These are phyloP conservation scores for Ceratocystis cubensis DNA, from an alignment of 2,329 filamentous ascomycete species.

Conservation along the genomic window DNA sequence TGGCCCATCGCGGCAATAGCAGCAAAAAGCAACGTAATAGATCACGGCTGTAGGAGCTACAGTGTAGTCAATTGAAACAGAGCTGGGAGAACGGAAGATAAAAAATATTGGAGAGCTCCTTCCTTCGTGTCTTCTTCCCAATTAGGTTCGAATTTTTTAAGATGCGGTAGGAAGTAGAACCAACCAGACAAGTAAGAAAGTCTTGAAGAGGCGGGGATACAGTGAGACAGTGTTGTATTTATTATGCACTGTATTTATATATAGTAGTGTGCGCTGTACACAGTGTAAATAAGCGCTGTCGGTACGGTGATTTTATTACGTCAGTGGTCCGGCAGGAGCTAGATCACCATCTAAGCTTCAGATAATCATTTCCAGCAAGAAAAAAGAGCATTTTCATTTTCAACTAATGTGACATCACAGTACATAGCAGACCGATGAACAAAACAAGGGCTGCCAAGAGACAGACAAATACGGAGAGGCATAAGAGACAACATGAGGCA, in stretches of 20 bases:
- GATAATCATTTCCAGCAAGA: background rate
- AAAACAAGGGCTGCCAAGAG: background rate
- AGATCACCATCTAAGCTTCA: background rate
- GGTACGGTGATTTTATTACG: background rate
- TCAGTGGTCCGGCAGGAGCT: background rate
- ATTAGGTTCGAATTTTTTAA: too few species aligned
- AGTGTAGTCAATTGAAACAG: too few species aligned
- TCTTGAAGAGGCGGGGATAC: background rate
- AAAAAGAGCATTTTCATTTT: background rate
- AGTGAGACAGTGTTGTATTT: background rate
- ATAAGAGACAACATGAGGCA: background rate
- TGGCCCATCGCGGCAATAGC: slow-evolving; percentile 11
- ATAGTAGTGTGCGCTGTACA: background rate
- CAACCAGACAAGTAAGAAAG: too few species aligned
- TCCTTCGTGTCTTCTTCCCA: too few species aligned
- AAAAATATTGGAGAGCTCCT: too few species aligned
- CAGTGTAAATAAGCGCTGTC: background rate
- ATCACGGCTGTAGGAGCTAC: too few species aligned
- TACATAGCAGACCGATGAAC: too few species aligned
- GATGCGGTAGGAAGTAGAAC: too few species aligned
- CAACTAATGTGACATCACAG: too few species aligned
- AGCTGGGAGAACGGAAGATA: too few species aligned
- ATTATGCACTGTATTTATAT: background rate
- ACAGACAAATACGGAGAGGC: background rate
- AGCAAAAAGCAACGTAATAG: too few species aligned